Percentiles rank a stretch among this genome's conserved stretches.
phyloP scores from a whole-genome alignment of 192 early-diverging fungal species.

The Coemansia sp. region DNA sequence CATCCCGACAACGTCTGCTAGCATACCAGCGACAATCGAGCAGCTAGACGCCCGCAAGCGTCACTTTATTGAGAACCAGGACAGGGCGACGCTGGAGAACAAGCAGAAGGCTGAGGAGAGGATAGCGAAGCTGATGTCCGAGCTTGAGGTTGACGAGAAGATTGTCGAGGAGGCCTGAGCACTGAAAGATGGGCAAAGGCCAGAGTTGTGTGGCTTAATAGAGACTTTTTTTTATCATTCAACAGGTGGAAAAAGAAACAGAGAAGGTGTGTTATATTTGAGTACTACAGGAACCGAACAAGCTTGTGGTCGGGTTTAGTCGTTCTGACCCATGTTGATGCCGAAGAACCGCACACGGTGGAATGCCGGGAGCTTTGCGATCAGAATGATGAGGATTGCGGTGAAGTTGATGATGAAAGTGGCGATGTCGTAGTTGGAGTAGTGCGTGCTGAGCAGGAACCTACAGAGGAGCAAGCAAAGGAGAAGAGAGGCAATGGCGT shows the following conservation, averaged over 20 bases:
- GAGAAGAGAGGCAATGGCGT: neutral
- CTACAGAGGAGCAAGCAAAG: constrained; percentile 43
- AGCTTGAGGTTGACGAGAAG: constrained; percentile 57
- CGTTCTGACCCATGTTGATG: constrained; percentile 70
- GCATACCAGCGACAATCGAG: constrained; percentile 69
- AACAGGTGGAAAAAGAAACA: neutral
- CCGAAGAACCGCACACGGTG: constrained; percentile 93
- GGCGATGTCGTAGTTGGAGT: constrained; percentile 89
- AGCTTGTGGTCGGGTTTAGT: constrained; percentile 13
- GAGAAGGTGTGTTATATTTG: neutral
- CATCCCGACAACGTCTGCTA: constrained; percentile 69
- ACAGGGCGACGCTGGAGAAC: constrained; percentile 76
- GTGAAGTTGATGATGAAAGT: constrained; percentile 91
- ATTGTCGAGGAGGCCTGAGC: constrained; percentile 22
- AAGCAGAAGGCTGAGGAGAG: constrained; percentile 84
- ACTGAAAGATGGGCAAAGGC: too few relatives aligned
- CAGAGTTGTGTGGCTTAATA: neutral
- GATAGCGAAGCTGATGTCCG: constrained; percentile 68
- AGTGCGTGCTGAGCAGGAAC: constrained; percentile 93
- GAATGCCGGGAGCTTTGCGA: constrained; percentile 90
- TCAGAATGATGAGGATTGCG: constrained; percentile 76
- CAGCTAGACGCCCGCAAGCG: constrained; percentile 68
- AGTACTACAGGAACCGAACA: neutral
- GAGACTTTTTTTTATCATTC: neutral
- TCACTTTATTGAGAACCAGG: constrained; percentile 76